phyloP scores from a whole-genome alignment of 2,329 filamentous ascomycete species.

The Raffaelea ambrosiae region DNA sequence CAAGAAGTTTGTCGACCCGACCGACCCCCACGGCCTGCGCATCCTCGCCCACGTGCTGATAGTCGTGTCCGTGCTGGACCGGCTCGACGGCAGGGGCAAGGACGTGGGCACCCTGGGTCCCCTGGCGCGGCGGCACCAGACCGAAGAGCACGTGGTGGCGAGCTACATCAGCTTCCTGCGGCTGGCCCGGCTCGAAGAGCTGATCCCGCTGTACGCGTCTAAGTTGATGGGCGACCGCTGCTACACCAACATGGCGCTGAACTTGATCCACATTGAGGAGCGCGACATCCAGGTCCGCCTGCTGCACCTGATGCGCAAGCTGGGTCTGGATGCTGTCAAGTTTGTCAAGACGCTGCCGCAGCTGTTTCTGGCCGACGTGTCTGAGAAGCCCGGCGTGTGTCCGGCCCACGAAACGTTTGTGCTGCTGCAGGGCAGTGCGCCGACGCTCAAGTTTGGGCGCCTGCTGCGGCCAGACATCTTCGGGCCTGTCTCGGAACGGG shows the following conservation, averaged over 20 bases:
- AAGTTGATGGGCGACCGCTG: slow-evolving; percentile 58
- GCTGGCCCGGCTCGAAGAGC: slow-evolving; percentile 60
- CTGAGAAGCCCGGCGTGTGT: slow-evolving; percentile 23
- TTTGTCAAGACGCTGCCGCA: slow-evolving; percentile 64
- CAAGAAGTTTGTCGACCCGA: slow-evolving; percentile 36
- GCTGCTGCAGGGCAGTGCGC: slow-evolving; percentile 38
- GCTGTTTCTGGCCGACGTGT: slow-evolving; percentile 41
- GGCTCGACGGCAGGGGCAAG: slow-evolving; percentile 19
- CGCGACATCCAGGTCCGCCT: slow-evolving; percentile 56
- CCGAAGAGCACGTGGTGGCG: slow-evolving; percentile 67
- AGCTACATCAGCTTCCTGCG: slow-evolving; percentile 76
- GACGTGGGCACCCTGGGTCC: slow-evolving; percentile 26
- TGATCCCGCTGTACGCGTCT: slow-evolving; percentile 83
- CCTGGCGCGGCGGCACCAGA: slow-evolving; percentile 26
- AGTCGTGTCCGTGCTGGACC: slow-evolving; percentile 59
- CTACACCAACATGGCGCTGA: slow-evolving; percentile 64
- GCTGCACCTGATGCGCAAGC: slow-evolving; percentile 65
- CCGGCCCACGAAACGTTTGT: slow-evolving; percentile 38
- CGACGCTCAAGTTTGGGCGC: slow-evolving; percentile 51
- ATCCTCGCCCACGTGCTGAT: slow-evolving; percentile 59
- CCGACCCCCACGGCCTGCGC: slow-evolving; percentile 57
- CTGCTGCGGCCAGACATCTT: slow-evolving; percentile 66
- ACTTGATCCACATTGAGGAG: slow-evolving; percentile 66
- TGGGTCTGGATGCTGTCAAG: slow-evolving; percentile 61
- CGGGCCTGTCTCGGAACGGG: slow-evolving; percentile 51